Evolutionary conservation across 2,329 filamentous ascomycete genomes (phyloP), one percentile per base, ranked within the genome.

Genomic region (Fusarium papillatum): DNA sequence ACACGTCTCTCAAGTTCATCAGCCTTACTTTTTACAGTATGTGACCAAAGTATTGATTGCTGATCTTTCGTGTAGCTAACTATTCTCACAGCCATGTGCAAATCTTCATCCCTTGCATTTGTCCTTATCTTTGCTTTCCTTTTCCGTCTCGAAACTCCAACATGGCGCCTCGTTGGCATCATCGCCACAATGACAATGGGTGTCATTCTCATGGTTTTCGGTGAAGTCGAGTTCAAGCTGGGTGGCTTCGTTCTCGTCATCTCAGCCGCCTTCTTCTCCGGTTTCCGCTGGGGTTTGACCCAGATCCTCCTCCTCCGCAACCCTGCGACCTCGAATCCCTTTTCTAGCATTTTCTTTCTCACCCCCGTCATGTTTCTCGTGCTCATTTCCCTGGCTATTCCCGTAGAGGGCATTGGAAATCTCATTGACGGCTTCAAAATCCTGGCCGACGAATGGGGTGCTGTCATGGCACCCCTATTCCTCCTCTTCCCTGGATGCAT

Each of bases 171-270:
- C 11, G 93, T 98, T 46, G 88, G 90, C 76, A 97, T 98, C 78
- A 98, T 99, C 78, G 90, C 92, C 65, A 93, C 94, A 80, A 98
- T 99, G 97, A 98, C 96, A 0, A 80, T 92, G 4, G 97, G 97
- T 71, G 96, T 99, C 11, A 89, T 99, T 73, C 97, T 98, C 92
- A 99, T 99, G 97, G 97, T 98, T 1, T 95, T 95, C 8, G 97
- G 96, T 72, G 97, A 99, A 85, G 93, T 97, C 43, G 93, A 95
- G 62, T 99, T 99, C 85, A 92, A 95, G 79, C 88, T 93, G 0
- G 89, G 95, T 36, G 97, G 97, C 50, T 99, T 99, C 84, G 85
- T 95, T 59, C 93, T 99, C 75, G 94, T 98, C 85, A 98, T 99
- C 84, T 93, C 93, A 0, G 96, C 97, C 16, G 95, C 95, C 64